Conservation (phyloP, 371 early-diverging fungal genomes). For the Rhizopus sp. region DNA sequence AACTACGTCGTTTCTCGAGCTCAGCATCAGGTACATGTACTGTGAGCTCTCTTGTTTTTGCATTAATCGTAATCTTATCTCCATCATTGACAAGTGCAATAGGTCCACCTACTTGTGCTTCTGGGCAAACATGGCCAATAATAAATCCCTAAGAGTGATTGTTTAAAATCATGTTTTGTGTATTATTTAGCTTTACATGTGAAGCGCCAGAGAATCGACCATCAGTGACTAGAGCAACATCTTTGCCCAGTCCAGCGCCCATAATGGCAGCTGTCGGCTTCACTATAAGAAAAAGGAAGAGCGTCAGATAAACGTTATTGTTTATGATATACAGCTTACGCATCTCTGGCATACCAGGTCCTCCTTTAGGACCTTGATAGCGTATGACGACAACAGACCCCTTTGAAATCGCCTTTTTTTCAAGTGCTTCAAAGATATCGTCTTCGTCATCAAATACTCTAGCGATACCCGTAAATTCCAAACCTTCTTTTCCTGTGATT, state of each 20-base stretch:
- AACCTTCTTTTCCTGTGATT: slow-evolving; percentile 98
- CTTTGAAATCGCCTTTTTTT: slow-evolving; percentile 68
- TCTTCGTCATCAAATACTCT: slow-evolving; percentile 91
- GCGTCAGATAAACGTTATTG: not conserved
- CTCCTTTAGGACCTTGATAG: slow-evolving; percentile 89
- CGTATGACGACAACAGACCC: slow-evolving; percentile 84
- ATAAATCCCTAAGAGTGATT: slow-evolving; percentile 77
- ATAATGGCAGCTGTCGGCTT: slow-evolving; percentile 96
- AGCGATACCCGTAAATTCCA: slow-evolving; percentile 83
- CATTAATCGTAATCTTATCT: slow-evolving; percentile 87
- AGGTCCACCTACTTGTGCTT: slow-evolving; percentile 96
- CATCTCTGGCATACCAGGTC: slow-evolving; percentile 95
- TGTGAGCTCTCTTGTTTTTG: slow-evolving; percentile 72
- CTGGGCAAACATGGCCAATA: slow-evolving; percentile 97
- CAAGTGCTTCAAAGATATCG: slow-evolving; percentile 84
- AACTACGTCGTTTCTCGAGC: slow-evolving; percentile 63
- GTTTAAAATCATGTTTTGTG: not conserved
- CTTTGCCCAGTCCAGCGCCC: slow-evolving; percentile 97
- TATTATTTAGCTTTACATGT: slow-evolving; percentile 62
- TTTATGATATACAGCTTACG: slow-evolving; percentile 26
- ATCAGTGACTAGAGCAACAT: slow-evolving; percentile 95
- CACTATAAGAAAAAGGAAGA: slow-evolving; percentile 40
- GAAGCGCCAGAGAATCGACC: slow-evolving; percentile 97
- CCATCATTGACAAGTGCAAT: slow-evolving; percentile 90
- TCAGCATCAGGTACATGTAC: slow-evolving; percentile 79